Conservation (phyloP, 2,329 filamentous ascomycete species). For the Claviceps fusiformis region DNA sequence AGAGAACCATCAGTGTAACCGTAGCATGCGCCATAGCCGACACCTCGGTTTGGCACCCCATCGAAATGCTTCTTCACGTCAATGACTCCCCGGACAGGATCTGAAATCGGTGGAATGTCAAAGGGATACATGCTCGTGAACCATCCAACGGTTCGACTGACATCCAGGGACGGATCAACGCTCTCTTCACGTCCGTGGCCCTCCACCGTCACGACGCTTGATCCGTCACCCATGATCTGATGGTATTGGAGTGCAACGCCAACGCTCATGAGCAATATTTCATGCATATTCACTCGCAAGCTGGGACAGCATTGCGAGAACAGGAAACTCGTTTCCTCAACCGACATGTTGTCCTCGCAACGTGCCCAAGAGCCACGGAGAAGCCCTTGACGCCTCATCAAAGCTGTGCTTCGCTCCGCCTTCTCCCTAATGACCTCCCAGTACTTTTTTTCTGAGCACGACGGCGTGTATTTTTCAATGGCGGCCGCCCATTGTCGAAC, state of each 20-base stretch:
- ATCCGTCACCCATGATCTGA: background rate
- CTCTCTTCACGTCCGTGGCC: conserved; percentile 1
- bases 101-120: background rate
- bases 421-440: background rate
- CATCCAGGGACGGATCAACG: background rate
- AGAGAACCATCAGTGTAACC: background rate
- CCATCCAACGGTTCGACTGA: background rate
- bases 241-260: background rate
- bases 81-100: background rate
- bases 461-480: background rate
- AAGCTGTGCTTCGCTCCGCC: background rate
- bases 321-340: background rate
- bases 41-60: background rate
- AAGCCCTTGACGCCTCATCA: background rate
- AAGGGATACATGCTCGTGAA: conserved; percentile 1
- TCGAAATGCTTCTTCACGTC: background rate
- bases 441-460: background rate
- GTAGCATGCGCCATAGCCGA: background rate
- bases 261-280: background rate
- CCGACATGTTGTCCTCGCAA: background rate
- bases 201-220: background rate
- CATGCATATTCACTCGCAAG: background rate
- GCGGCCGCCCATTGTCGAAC: background rate
- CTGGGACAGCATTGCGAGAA: background rate
- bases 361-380: background rate